Conservation (phyloP, 208 protist genomes). For the Lotmaria passim region DNA sequence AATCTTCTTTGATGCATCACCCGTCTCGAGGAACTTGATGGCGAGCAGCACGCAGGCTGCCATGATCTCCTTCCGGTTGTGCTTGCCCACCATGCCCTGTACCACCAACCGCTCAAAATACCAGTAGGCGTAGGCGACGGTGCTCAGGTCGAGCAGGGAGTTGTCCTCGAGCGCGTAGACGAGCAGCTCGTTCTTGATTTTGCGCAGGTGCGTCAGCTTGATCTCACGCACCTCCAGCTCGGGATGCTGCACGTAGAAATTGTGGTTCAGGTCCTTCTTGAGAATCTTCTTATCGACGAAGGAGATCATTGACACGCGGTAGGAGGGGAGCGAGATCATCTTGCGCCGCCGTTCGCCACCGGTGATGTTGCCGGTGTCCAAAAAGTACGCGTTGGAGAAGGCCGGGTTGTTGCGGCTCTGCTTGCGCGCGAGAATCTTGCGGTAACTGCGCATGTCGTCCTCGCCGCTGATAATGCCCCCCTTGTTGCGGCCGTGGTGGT, state of each 20-base stretch:
- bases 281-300: conserved; percentile 84
- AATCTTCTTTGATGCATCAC: conserved; percentile 73
- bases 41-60: conserved; percentile 76
- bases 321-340: conserved; percentile 75
- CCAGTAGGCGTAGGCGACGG: conserved; percentile 85
- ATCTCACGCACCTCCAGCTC: conserved; percentile 84
- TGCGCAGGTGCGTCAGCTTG: conserved; percentile 82
- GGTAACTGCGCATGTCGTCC: conserved; percentile 71
- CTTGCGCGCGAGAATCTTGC: conserved; percentile 59
- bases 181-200: conserved; percentile 73
- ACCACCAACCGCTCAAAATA: conserved; percentile 86
- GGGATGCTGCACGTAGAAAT: conserved; percentile 89
- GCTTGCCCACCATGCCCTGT: conserved; percentile 81
- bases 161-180: conserved; percentile 74
- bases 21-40: conserved; percentile 86
- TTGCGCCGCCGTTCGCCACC: conserved; percentile 86
- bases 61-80: conserved; percentile 75
- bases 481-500: conserved; percentile 29
- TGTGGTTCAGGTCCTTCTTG: conserved; percentile 88
- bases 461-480: conserved; percentile 41
- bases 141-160: conserved; percentile 71
- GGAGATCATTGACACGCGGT: conserved; percentile 80
- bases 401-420: conserved; percentile 57
- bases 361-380: conserved; percentile 86
- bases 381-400: conserved; percentile 80